phyloP scores from a whole-genome alignment of 1,139 yeast genomes.

The Suhomyces anneliseae region DNA sequence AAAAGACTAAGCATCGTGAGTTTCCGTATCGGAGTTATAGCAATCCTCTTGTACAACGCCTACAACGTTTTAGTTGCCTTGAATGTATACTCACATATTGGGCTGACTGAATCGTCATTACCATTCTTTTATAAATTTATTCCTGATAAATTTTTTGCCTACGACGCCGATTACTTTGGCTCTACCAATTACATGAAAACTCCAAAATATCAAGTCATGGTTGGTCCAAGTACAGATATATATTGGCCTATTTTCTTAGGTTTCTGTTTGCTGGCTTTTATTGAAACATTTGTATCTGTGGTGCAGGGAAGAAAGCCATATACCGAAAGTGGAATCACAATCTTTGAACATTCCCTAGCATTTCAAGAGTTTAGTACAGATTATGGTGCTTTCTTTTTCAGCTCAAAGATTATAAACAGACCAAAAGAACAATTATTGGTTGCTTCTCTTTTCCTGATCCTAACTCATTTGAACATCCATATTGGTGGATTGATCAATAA shows the following conservation, averaged over 20 bases:
- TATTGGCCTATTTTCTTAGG: slow-evolving; percentile 65
- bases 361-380: slow-evolving; percentile 68
- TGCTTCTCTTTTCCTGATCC: slow-evolving; percentile 51
- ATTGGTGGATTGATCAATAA: slow-evolving; percentile 54
- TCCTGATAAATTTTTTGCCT: slow-evolving; percentile 30
- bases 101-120: slow-evolving; percentile 2
- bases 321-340: slow-evolving; percentile 67
- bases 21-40: slow-evolving; percentile 37
- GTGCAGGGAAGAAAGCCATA: slow-evolving; percentile 59
- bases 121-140: slow-evolving; percentile 12
- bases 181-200: slow-evolving; percentile 33
- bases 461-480: slow-evolving; percentile 59
- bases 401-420: slow-evolving; percentile 23
- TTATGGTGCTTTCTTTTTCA: slow-evolving; percentile 30
- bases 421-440: slow-evolving; percentile 58
- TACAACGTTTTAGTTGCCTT: slow-evolving; percentile 41
- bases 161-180: slow-evolving; percentile 30
- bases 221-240: slow-evolving; percentile 56
- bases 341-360: slow-evolving; percentile 72
- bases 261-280: slow-evolving; percentile 61
- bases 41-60: slow-evolving; percentile 32
- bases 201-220: slow-evolving; percentile 31
- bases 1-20: slow-evolving; percentile 24
- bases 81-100: slow-evolving; percentile 26
- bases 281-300: slow-evolving; percentile 69